phyloP scores from a whole-genome alignment of 2,329 filamentous ascomycete genomes.

The Venturia pyrina region DNA sequence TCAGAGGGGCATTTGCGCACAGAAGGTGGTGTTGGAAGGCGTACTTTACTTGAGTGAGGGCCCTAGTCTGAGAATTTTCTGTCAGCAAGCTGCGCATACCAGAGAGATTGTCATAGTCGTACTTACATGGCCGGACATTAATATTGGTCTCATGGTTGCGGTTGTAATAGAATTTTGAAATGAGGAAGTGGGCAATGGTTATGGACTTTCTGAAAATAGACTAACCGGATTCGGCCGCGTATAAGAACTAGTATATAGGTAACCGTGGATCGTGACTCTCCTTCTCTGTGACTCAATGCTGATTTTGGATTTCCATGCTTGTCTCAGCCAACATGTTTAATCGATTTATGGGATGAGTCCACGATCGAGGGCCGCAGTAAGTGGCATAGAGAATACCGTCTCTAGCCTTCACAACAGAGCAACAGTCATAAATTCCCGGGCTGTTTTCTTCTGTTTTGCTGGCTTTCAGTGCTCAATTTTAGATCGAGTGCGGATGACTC shows the following conservation, averaged over 20 bases:
- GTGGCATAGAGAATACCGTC: background rate
- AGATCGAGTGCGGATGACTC: background rate
- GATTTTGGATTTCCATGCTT: background rate
- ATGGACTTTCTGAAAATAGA: background rate
- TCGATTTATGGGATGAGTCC: background rate
- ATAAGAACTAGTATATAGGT: too few species aligned
- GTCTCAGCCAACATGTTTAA: too few species aligned
- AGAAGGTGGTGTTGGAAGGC: conserved; percentile 17
- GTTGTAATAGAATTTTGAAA: background rate
- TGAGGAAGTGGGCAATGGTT: background rate
- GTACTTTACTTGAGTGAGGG: conserved; percentile 87
- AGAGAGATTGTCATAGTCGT: background rate
- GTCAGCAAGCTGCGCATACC: background rate
- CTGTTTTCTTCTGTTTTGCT: background rate
- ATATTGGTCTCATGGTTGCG: conserved; percentile 78
- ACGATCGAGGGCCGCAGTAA: background rate
- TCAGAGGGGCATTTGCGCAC: conserved; percentile 8
- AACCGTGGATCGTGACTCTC: background rate
- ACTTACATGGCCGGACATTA: conserved; percentile 81
- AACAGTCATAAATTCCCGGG: background rate
- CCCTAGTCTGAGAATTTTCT: conserved; percentile 56
- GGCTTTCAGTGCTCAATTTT: background rate
- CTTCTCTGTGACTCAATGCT: background rate
- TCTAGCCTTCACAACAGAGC: background rate
- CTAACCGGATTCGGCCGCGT: background rate